These are phyloP conservation scores for Phytophthora fragariaefolia DNA, from an alignment of 352 stramenopile species.

Conservation along the genomic window DNA sequence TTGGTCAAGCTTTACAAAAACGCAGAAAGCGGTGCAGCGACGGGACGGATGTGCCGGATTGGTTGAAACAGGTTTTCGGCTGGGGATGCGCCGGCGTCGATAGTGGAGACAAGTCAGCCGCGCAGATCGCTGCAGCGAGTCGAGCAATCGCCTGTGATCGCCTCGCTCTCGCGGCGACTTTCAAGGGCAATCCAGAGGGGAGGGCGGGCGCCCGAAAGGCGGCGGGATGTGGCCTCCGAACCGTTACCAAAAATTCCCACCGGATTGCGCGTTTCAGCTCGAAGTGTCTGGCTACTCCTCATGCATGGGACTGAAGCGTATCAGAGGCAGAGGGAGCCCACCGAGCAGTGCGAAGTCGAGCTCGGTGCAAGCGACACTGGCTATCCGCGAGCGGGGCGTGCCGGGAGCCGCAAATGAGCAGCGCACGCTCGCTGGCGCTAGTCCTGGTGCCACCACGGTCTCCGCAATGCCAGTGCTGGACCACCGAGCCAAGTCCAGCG, in stretches of 20 bases:
- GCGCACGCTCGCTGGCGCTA: not conserved
- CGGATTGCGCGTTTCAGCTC: too few relatives aligned
- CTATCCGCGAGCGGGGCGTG: too few relatives aligned
- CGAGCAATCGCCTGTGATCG: not conserved
- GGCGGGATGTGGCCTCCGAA: too few relatives aligned
- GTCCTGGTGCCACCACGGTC: not conserved
- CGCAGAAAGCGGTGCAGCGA: slow-evolving; percentile 14
- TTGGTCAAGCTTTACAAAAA: slow-evolving; percentile 21
- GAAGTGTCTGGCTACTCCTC: too few relatives aligned
- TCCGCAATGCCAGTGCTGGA: not conserved
- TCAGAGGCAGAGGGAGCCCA: too few relatives aligned
- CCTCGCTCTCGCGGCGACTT: not conserved
- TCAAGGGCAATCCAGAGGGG: not conserved
- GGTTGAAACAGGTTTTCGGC: slow-evolving; percentile 25
- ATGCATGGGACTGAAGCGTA: too few relatives aligned
- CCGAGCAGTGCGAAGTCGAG: too few relatives aligned
- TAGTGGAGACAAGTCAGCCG: slow-evolving; percentile 29
- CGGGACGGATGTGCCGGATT: slow-evolving; percentile 17
- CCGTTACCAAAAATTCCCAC: not conserved
- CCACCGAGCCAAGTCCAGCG: not conserved
- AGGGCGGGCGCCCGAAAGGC: too few relatives aligned
- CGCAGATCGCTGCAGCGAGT: not conserved
- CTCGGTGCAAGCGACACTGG: too few relatives aligned
- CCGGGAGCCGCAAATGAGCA: too few relatives aligned
- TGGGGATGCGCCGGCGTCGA: slow-evolving; percentile 24